phyloP scores from a whole-genome alignment of 192 early-diverging fungal genomes.

The Gigaspora rosea region DNA sequence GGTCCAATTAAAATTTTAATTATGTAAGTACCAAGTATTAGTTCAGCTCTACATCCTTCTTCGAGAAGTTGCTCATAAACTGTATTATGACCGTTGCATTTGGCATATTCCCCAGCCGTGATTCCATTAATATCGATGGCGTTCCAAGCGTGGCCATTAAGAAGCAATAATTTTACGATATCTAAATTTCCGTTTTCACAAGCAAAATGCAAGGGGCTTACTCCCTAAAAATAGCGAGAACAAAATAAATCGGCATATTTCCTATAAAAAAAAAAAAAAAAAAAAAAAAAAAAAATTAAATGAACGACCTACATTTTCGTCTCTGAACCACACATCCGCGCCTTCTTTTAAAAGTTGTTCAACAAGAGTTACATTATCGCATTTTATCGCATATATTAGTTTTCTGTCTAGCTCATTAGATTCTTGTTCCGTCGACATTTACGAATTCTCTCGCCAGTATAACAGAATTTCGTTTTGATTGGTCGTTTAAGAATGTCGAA shows the following conservation, averaged over 20 bases:
- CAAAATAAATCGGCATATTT: neutral
- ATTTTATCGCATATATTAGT: neutral
- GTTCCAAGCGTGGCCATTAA: constrained; percentile 83
- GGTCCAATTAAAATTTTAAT: constrained; percentile 20
- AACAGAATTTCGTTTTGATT: too few species aligned
- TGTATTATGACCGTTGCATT: constrained; percentile 61
- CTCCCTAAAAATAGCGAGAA: constrained; percentile 35
- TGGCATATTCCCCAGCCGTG: constrained; percentile 85
- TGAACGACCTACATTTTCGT: constrained; percentile 3
- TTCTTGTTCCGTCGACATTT: too few species aligned
- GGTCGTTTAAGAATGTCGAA: too few species aligned
- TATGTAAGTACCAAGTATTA: constrained; percentile 61
- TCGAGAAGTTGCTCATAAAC: constrained; percentile 80
- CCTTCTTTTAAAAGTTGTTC: constrained; percentile 18
- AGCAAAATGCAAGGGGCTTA: constrained; percentile 72
- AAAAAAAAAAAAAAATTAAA: neutral
- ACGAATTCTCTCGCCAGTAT: too few species aligned
- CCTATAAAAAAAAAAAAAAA: neutral
- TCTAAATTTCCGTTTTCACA: constrained; percentile 64
- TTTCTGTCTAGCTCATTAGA: neutral
- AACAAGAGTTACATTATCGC: neutral
- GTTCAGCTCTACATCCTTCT: constrained; percentile 84
- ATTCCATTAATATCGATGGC: constrained; percentile 69
- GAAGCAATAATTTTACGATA: constrained; percentile 60
- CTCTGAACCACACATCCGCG: constrained; percentile 18